These are phyloP conservation scores for Inonotus obliquus DNA, from an alignment of 1,284 basidiomycete genomes.

Conservation along the genomic window DNA sequence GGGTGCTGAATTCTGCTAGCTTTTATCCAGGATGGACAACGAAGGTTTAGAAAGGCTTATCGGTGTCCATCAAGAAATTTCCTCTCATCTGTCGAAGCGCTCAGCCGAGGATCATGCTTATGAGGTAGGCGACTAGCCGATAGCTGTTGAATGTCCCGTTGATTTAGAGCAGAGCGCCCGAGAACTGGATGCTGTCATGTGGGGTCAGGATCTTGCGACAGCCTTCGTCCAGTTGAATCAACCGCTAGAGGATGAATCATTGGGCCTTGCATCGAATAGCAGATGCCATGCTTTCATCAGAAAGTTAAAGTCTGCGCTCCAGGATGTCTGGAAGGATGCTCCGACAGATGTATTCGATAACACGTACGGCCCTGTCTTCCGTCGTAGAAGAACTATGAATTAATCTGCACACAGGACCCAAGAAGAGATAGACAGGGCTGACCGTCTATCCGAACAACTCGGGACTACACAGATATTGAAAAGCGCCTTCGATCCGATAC, in stretches of 20 bases:
- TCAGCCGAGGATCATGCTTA: constrained; percentile 75
- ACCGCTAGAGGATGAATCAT: constrained; percentile 33
- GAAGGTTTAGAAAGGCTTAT: constrained; percentile 56
- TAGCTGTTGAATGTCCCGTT: not conserved
- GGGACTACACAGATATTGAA: constrained; percentile 70
- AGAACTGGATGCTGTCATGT: constrained; percentile 65
- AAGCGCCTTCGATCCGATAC: constrained; percentile 74
- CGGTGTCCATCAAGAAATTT: constrained; percentile 57
- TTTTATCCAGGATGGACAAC: constrained; percentile 47
- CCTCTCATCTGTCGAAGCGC: constrained; percentile 58
- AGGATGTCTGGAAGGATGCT: constrained; percentile 64
- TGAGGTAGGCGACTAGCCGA: constrained; percentile 44
- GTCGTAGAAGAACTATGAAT: not conserved
- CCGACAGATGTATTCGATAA: constrained; percentile 69
- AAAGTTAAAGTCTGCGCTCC: constrained; percentile 55
- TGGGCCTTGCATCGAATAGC: constrained; percentile 26
- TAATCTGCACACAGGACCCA: constrained; percentile 41
- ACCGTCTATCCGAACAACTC: constrained; percentile 69
- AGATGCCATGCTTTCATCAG: constrained; percentile 45
- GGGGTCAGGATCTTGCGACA: constrained; percentile 69
- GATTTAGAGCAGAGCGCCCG: constrained; percentile 56
- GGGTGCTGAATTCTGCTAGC: constrained; percentile 33
- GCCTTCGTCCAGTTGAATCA: constrained; percentile 52
- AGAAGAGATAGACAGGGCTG: constrained; percentile 61
- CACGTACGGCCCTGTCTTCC: constrained; percentile 43